Conservation (phyloP, 1,284 basidiomycete species). For the Austroboletus niveus region DNA sequence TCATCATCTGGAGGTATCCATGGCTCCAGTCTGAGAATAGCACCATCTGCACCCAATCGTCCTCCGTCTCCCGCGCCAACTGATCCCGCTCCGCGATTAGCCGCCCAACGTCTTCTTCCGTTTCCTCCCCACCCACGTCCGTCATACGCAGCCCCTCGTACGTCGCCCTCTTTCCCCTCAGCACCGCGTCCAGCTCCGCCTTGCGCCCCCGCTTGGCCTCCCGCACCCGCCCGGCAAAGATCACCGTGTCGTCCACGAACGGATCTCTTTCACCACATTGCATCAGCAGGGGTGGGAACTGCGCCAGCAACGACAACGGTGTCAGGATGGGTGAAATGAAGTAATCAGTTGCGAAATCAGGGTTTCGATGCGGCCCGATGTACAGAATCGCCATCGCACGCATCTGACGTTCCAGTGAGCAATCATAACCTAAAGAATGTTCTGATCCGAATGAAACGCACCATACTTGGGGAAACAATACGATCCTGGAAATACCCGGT, state of each 20-base stretch:
- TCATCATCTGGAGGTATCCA: constrained; percentile 93
- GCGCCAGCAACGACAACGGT: constrained; percentile 79
- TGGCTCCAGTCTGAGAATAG: constrained; percentile 91
- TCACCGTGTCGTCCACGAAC: constrained; percentile 93
- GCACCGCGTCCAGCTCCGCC: constrained; percentile 56
- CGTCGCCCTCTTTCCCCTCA: constrained; percentile 55
- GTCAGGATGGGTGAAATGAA: constrained; percentile 92
- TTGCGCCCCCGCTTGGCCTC: constrained; percentile 87
- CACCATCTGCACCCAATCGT: constrained; percentile 94
- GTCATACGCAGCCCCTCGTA: constrained; percentile 56
- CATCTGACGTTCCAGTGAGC: constrained; percentile 60
- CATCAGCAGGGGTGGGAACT: constrained; percentile 91
- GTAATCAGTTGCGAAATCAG: constrained; percentile 94
- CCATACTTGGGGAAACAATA: constrained; percentile 90
- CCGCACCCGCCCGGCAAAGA: constrained; percentile 89
- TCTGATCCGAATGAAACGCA: constrained; percentile 38
- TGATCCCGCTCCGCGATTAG: constrained; percentile 57
- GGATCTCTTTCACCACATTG: constrained; percentile 96
- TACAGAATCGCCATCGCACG: constrained; percentile 98
- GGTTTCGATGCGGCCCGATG: constrained; percentile 88
- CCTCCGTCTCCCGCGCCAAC: constrained; percentile 71
- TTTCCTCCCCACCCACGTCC: constrained; percentile 10
- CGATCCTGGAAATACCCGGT: constrained; percentile 94
- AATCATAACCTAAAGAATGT: neutral
- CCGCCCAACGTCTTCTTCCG: constrained; percentile 37